These are phyloP conservation scores for Zygosaccharomyces lentus DNA, from an alignment of 805 yeast genomes.

Conservation along the genomic window DNA sequence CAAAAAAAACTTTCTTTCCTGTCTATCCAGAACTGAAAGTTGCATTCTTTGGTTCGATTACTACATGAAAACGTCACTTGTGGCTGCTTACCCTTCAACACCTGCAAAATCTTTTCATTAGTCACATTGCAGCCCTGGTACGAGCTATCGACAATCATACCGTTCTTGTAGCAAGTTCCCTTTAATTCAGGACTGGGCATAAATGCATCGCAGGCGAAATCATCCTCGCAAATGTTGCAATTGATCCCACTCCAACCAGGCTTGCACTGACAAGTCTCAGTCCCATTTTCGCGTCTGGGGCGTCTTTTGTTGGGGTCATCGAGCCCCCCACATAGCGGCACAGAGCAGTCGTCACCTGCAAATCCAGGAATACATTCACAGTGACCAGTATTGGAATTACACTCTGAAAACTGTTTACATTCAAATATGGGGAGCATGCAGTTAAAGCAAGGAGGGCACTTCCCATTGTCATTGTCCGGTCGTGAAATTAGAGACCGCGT, in stretches of 20 bases:
- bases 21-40: constrained; percentile 96
- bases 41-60: constrained; percentile 58
- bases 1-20: constrained; percentile 87
- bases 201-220: constrained; percentile 75
- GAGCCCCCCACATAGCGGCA: constrained; percentile 82
- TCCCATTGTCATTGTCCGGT: constrained; percentile 29
- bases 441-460: constrained; percentile 90
- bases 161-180: constrained; percentile 88
- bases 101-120: constrained; percentile 74
- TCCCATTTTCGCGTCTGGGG: constrained; percentile 54
- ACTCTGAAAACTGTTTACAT: constrained; percentile 85
- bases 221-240: constrained; percentile 77
- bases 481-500: constrained; percentile 4
- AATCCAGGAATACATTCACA: constrained; percentile 92
- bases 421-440: constrained; percentile 88
- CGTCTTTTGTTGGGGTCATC: constrained; percentile 55
- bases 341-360: constrained; percentile 89
- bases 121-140: constrained; percentile 96
- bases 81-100: constrained; percentile 75
- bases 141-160: constrained; percentile 71
- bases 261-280: constrained; percentile 60
- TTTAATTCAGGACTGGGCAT: constrained; percentile 73
- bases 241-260: constrained; percentile 93
- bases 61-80: constrained; percentile 92
- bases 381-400: constrained; percentile 82